Evolutionary conservation across 257 asterid genomes (phyloP), one percentile per base, ranked within the genome.

Genomic region (Solanum piurae): DNA sequence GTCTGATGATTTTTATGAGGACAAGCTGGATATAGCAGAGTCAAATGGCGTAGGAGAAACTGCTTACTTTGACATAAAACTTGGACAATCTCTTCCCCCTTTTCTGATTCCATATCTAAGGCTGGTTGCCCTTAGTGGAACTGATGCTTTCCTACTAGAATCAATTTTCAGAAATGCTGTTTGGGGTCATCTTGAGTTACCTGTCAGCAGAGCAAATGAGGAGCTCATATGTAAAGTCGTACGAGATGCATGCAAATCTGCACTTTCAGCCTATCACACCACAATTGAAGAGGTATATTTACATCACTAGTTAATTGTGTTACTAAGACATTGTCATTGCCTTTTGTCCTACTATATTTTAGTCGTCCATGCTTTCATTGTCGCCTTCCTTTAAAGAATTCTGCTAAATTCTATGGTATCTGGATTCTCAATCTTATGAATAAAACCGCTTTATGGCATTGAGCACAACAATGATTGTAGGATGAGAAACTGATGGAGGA

Each of bases 21-120:
- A 96, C 91, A 97, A 97, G 91, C 88, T 95, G 92, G 99, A 97
- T 85, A 94, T 96, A 89, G 99, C 97, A 2, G 98, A 97, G 95
- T 75, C 86, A 9, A 96, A 95, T 73, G 98, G 96, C 80, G 86
- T 93, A 1, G 98, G 94, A 83, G 96, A 90, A 75, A 91, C 93
- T 16, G 95, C 93, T 38, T 97, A 95, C 90, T 96, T 97, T 83
- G 99, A 96, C 91, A 91, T 97, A 76, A 96, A 95, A 84, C 89
- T 93, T 44, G 98, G 95, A 58, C 95, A 92, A 25, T 73, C 98
- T 82, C 98, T 97, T 85, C 98, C 98, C 4, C 93, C 91, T 11
- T 49, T 68, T 36, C 92, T 97, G 98, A 94, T 95, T 91, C 95
- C 91, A 44, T 97, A 95, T 89, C 96, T 97, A 69, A 93, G 98